A percentile compares a stretch with the other conserved stretches of the same genome.
These are phyloP conservation scores for Cryphonectria carpinicola DNA, from an alignment of 2,329 filamentous ascomycete species.

Conservation along the genomic window DNA sequence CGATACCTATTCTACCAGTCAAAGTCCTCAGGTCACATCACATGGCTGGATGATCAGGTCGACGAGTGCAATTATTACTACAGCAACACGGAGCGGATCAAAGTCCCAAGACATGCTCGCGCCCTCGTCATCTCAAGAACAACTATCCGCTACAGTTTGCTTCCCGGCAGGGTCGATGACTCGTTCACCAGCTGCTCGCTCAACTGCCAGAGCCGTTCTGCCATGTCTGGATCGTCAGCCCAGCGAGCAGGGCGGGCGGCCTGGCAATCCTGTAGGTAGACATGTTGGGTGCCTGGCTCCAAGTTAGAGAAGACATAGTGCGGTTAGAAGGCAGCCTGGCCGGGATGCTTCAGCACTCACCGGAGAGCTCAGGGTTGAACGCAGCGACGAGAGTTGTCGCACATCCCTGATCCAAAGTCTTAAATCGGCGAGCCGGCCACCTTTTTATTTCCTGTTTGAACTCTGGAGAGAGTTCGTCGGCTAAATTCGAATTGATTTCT, in stretches of 20 bases:
- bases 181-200: conserved; percentile 21
- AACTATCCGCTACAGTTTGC: conserved; percentile 19
- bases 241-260: conserved; percentile 11
- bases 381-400: conserved; percentile 48
- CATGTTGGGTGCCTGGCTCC: conserved; percentile 3
- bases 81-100: conserved; percentile 20
- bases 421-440: conserved; percentile 33
- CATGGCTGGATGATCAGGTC: not conserved
- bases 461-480: conserved; percentile 18
- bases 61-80: conserved; percentile 2
- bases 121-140: conserved; percentile 16
- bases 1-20: not conserved
- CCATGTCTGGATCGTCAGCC: conserved; percentile 4
- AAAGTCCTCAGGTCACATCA: not conserved
- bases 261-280: conserved; percentile 16
- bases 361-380: conserved; percentile 38
- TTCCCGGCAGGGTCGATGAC: conserved; percentile 1
- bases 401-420: conserved; percentile 46
- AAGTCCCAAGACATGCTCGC: conserved; percentile 1
- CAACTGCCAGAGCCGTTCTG: conserved; percentile 22
- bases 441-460: conserved; percentile 29
- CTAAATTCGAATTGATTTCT: conserved; percentile 27
- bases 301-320: not conserved
- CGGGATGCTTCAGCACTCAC: not conserved
- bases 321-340: not conserved